Percentiles rank a stretch among this genome's conserved stretches.
phyloP scores from a whole-genome alignment of 2,329 filamentous ascomycete genomes.

The Calycina herbarum region DNA sequence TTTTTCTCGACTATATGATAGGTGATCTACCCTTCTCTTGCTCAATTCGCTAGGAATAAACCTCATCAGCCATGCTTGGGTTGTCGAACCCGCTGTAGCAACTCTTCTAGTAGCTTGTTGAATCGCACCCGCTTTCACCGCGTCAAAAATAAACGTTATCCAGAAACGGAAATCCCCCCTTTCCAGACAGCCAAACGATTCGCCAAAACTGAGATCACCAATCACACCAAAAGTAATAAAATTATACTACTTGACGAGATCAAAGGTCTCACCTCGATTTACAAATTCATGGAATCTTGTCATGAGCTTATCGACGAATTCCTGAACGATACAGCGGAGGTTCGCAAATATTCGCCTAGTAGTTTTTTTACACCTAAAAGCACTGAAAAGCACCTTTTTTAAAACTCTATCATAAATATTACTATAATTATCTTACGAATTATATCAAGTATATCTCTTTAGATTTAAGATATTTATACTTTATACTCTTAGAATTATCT shows the following conservation, averaged over 20 bases:
- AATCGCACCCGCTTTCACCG: constrained; percentile 12
- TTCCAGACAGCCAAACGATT: constrained; percentile 41
- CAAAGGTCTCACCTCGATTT: constrained; percentile 15
- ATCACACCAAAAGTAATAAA: constrained; percentile 43
- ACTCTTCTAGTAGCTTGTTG: constrained; percentile 7
- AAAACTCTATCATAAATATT: no score
- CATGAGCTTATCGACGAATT: constrained; percentile 22
- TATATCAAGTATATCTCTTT: no score
- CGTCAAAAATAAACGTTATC: constrained; percentile 13
- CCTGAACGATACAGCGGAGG: constrained; percentile 19
- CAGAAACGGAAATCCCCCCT: constrained; percentile 17
- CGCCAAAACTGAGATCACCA: constrained; percentile 46
- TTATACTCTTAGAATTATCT: no score
- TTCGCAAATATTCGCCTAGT: no score
- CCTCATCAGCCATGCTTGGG: constrained; percentile 7
- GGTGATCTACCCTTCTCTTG: constrained; percentile 11
- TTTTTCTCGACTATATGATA: constrained; percentile 8
- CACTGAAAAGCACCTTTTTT: no score
- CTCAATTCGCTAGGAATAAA: constrained; percentile 10
- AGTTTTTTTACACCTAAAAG: no score
- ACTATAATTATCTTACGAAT: no score
- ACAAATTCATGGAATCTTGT: constrained; percentile 14
- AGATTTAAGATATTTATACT: no score
- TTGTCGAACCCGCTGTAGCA: constrained; percentile 9
- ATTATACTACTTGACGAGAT: constrained; percentile 39